phyloP scores from a whole-genome alignment of 495 filamentous ascomycete species.

The Neurospora sp. region DNA sequence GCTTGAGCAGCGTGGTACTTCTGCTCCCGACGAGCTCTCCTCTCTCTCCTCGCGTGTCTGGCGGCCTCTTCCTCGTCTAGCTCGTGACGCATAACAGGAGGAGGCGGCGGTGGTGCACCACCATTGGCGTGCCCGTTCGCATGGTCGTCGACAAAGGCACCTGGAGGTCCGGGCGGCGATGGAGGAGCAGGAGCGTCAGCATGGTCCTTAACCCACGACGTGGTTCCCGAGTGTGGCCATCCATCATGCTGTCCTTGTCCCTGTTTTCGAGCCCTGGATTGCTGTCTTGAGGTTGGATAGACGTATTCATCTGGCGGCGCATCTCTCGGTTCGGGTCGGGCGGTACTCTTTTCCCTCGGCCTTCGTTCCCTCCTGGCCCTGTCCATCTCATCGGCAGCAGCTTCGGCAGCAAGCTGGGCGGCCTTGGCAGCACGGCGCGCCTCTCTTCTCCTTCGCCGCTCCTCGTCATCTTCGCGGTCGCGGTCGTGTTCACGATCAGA shows the following conservation, averaged over 20 bases:
- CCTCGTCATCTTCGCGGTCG: conserved; percentile 30
- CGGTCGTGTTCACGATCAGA: conserved; percentile 4
- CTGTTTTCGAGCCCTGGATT: conserved; percentile 26
- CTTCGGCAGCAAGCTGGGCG: neutral
- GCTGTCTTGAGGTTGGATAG: conserved; percentile 24
- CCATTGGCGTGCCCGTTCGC: conserved; percentile 3
- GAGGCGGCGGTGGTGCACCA: neutral
- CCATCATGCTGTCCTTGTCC: conserved; percentile 22
- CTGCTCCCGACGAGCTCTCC: conserved; percentile 17
- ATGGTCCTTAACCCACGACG: conserved; percentile 52
- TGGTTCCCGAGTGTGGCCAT: conserved; percentile 47
- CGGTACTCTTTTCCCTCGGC: conserved; percentile 12
- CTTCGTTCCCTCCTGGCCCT: conserved; percentile 1
- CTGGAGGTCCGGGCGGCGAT: conserved; percentile 8
- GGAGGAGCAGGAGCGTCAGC: conserved; percentile 46
- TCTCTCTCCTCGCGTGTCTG: conserved; percentile 33
- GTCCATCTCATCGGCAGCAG: neutral
- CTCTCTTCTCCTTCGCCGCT: conserved; percentile 40
- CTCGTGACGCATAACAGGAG: conserved; percentile 25
- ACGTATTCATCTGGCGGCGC: conserved; percentile 32
- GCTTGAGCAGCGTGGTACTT: conserved; percentile 30
- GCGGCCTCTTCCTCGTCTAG: conserved; percentile 33
- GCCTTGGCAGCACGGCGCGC: conserved; percentile 32
- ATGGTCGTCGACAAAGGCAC: conserved; percentile 30
- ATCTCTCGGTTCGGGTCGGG: conserved; percentile 16